phyloP scores from a whole-genome alignment of 2,329 filamentous ascomycete species.

The Colletotrichum coccodes region DNA sequence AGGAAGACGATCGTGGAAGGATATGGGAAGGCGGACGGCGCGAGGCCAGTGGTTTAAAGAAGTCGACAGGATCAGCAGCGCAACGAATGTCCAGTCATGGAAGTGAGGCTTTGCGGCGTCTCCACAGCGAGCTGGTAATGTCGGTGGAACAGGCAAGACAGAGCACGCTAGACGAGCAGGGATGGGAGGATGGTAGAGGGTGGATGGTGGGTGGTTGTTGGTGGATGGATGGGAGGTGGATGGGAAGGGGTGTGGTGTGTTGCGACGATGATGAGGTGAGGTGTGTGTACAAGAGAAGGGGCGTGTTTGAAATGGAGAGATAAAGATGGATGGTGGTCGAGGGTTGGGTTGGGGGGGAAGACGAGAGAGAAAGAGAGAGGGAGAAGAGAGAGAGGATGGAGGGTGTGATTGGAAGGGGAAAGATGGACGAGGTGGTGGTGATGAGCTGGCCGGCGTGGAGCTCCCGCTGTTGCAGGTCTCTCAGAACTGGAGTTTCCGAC shows the following conservation, averaged over 20 bases:
- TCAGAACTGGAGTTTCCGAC: background rate
- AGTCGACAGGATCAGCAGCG: slow-evolving; percentile 32
- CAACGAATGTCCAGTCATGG: slow-evolving; percentile 33
- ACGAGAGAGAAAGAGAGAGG: slow-evolving; percentile 4
- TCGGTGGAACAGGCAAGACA: slow-evolving; percentile 34
- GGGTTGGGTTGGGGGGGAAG: too few species aligned
- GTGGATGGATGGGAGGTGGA: slow-evolving; percentile 9
- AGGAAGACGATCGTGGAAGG: slow-evolving; percentile 22
- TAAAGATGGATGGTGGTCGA: background rate
- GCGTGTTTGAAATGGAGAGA: background rate
- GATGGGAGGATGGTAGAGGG: slow-evolving; percentile 9
- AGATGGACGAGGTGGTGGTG: slow-evolving; percentile 1
- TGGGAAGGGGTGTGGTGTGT: slow-evolving; percentile 6
- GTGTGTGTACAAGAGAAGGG: slow-evolving; percentile 10
- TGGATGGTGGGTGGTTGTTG: background rate
- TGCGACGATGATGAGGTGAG: slow-evolving; percentile 16
- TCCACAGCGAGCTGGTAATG: slow-evolving; percentile 34
- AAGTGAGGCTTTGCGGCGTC: slow-evolving; percentile 36
- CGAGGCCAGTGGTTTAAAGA: slow-evolving; percentile 33
- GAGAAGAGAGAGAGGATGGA: background rate
- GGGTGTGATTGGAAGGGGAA: slow-evolving; percentile 22
- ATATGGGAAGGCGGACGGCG: slow-evolving; percentile 22
- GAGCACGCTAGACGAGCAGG: slow-evolving; percentile 31
- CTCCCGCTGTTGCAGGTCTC: background rate
- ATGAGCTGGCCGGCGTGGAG: slow-evolving; percentile 23